Evolutionary conservation across 306 rosid genomes (phyloP).

Genomic region (Cicer chorassanicum): DNA sequence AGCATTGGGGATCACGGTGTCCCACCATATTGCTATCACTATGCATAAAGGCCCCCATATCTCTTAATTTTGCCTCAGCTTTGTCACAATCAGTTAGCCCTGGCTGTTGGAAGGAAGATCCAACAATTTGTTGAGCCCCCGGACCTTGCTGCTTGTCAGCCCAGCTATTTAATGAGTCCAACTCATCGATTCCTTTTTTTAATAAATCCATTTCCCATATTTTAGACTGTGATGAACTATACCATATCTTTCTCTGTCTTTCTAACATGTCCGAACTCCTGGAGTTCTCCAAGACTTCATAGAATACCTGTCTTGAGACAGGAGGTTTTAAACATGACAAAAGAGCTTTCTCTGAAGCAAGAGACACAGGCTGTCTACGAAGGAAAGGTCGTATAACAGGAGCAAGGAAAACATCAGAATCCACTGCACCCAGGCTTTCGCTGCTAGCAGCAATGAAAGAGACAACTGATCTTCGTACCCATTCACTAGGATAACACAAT

Average conservation of each 20-base stretch:
- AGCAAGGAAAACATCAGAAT: constrained; percentile 91
- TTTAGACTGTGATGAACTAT: constrained; percentile 81
- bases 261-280: constrained; percentile 96
- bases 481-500: constrained; percentile 85
- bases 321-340: constrained; percentile 85
- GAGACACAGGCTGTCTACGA: constrained; percentile 86
- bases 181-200: constrained; percentile 70
- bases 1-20: constrained; percentile 64
- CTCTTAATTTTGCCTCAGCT: constrained; percentile 74
- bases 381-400: constrained; percentile 90
- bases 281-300: constrained; percentile 81
- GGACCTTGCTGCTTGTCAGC: constrained; percentile 65
- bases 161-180: constrained; percentile 68
- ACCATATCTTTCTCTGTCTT: constrained; percentile 98
- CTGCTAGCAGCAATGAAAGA: constrained; percentile 92
- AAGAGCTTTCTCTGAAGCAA: constrained; percentile 82
- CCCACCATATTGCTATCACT: constrained; percentile 63
- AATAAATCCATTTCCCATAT: constrained; percentile 91
- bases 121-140: constrained; percentile 57
- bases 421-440: constrained; percentile 88
- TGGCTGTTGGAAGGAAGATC: constrained; percentile 58
- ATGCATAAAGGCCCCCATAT: constrained; percentile 64
- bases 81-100: constrained; percentile 69
- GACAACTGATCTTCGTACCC: constrained; percentile 92
- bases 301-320: constrained; percentile 73